A percentile compares a stretch with the other conserved stretches of the same genome.
Evolutionary conservation across 345 rosid genomes (phyloP).

Genomic region (Corymbia maculata): DNA sequence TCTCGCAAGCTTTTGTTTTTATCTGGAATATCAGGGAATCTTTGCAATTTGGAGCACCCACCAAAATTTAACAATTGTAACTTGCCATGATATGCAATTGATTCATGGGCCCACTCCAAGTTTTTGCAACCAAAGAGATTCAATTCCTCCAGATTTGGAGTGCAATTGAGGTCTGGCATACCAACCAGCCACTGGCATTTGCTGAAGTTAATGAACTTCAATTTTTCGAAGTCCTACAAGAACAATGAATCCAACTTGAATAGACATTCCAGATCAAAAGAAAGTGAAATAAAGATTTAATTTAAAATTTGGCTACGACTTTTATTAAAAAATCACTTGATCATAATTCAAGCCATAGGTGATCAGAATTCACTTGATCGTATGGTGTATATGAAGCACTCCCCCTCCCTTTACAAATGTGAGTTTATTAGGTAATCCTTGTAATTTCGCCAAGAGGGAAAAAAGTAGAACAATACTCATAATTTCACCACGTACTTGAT

Average conservation of each 20-base stretch:
- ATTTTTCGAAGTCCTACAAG: background rate
- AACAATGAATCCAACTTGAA: background rate
- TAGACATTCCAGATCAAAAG: background rate
- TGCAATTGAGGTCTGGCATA: background rate
- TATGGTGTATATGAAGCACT: background rate
- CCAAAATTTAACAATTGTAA: too few relatives aligned
- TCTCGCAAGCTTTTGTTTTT: too few relatives aligned
- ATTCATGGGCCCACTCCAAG: background rate
- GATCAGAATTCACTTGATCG: background rate
- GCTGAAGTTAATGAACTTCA: background rate
- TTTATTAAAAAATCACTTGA: background rate
- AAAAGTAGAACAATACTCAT: background rate
- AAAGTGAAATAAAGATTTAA: background rate
- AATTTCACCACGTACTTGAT: too few relatives aligned
- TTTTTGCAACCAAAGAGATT: background rate
- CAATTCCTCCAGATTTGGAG: background rate
- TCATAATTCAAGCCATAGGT: background rate
- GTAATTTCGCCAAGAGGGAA: too few relatives aligned
- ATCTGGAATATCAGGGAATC: too few relatives aligned
- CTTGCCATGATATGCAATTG: background rate
- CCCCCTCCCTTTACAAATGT: background rate
- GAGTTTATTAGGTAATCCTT: background rate
- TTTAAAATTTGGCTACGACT: background rate
- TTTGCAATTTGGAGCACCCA: too few relatives aligned
- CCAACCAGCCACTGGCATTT: background rate